phyloP scores from a whole-genome alignment of 768 basidiomycete species.

The Suillus fuscotomentosus region DNA sequence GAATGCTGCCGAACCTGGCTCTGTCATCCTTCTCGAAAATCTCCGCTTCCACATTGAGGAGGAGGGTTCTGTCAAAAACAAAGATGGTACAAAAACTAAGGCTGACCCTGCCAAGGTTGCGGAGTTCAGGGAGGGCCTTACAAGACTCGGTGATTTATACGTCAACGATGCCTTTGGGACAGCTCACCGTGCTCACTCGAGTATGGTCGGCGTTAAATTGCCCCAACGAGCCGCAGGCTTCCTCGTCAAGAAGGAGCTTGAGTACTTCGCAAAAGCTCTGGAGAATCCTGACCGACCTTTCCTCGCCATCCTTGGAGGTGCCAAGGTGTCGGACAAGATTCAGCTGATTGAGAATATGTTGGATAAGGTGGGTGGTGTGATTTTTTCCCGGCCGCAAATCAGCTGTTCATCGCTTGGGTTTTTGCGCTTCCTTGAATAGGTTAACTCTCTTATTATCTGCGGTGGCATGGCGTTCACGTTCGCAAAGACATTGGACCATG shows the following conservation, averaged over 20 bases:
- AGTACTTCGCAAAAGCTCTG: constrained; percentile 97
- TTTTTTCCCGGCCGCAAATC: not conserved
- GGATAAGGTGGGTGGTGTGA: constrained; percentile 70
- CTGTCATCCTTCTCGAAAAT: constrained; percentile 92
- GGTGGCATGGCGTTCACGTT: constrained; percentile 99
- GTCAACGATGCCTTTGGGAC: constrained; percentile 99
- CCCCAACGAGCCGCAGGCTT: constrained; percentile 92
- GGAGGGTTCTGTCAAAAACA: constrained; percentile 92
- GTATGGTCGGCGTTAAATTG: constrained; percentile 96
- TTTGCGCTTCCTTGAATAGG: constrained; percentile 41
- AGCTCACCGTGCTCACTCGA: constrained; percentile 96
- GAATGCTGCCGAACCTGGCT: constrained; percentile 52
- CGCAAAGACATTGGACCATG: constrained; percentile 86
- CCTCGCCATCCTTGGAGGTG: constrained; percentile 97
- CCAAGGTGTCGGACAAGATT: constrained; percentile 99
- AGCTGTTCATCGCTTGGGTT: not conserved
- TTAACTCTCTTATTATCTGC: constrained; percentile 93
- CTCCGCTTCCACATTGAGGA: constrained; percentile 98
- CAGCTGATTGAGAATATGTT: constrained; percentile 98
- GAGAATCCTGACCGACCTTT: constrained; percentile 94
- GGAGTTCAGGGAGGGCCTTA: constrained; percentile 85
- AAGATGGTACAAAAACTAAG: constrained; percentile 93
- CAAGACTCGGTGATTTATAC: constrained; percentile 92
- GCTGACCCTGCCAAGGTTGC: constrained; percentile 80
- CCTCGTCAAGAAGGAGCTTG: constrained; percentile 97